phyloP scores from a whole-genome alignment of 208 protist genomes.

The Trichomonas vaginalis region DNA sequence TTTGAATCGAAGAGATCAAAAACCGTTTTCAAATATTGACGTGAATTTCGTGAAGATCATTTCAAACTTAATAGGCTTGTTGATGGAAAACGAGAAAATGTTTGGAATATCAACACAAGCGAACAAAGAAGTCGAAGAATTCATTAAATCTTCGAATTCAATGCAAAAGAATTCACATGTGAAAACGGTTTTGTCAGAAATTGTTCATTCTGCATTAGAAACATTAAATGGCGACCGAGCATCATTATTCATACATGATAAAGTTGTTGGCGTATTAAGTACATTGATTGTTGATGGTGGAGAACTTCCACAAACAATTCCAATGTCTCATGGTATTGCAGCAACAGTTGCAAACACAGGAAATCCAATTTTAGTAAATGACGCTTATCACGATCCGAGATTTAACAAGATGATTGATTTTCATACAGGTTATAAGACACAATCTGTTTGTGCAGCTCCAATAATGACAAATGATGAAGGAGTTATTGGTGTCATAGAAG shows the following conservation, averaged over 20 bases:
- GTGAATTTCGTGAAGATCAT: not conserved
- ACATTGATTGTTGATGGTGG: not conserved
- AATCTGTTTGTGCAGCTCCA: not conserved
- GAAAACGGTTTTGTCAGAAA: not conserved
- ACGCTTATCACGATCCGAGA: not conserved
- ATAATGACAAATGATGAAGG: not conserved
- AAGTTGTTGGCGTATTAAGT: not conserved
- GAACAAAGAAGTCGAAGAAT: not conserved
- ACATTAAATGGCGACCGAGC: not conserved
- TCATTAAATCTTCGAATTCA: not conserved
- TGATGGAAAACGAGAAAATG: not conserved
- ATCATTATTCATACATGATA: not conserved
- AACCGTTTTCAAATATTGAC: not conserved
- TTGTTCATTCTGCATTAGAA: not conserved
- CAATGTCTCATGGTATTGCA: not conserved
- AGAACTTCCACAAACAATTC: not conserved
- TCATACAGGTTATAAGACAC: not conserved
- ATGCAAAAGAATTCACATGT: not conserved
- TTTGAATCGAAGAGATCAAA: not conserved
- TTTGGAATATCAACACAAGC: not conserved
- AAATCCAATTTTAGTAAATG: not conserved
- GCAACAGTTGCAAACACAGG: not conserved
- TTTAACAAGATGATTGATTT: slow-evolving; percentile 17
- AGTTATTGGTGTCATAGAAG: not conserved
- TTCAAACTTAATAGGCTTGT: not conserved